Evolutionary conservation across 805 yeast species (phyloP), one percentile per base, ranked within the genome.

Genomic region (Candida vartiovaarae): DNA sequence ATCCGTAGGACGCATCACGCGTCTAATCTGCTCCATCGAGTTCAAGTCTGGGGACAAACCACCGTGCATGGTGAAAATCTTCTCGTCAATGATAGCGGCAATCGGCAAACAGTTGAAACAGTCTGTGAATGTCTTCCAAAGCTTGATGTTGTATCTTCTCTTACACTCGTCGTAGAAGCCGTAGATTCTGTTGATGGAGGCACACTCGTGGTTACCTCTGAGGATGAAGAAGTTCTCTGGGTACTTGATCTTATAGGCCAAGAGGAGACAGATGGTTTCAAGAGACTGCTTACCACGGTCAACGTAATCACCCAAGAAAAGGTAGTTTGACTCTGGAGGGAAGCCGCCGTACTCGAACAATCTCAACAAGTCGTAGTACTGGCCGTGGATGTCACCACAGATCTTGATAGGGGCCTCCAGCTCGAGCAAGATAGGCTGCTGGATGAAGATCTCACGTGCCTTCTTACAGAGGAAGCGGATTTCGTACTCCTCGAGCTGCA

Each of bases 111-210:
- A 85, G 62, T 93, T 93, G 70, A 93, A 93, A 1, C 96, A 88
- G 67, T 93, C 99, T 53, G 93, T 79, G 59, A 93, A 93, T 28
- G 78, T 67, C 61, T 90, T 89, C 99, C 99, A 93, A 1, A 90
- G 84, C 61, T 91, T 93, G 56, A 90, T 78, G 58, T 84, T 86
- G 56, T 95, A 80, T 48, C 99, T 74, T 57, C 99, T 78, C 63
- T 93, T 93, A 70, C 99, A 93, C 67, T 93, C 99, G 66, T 93
- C 99, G 62, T 89, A 93, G 60, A 93, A 93, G 3, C 99, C 99
- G 64, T 93, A 93, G 30, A 93, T 96, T 51, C 96, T 78, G 2
- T 98, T 91, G 45, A 93, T 95, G 59, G 87, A 87, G 23, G 99
- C 97, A 65, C 96, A 87, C 68, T 93, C 99, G 67, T 93, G 99